Conservation (phyloP, 768 basidiomycete genomes). For the Hortiboletus campestris region DNA sequence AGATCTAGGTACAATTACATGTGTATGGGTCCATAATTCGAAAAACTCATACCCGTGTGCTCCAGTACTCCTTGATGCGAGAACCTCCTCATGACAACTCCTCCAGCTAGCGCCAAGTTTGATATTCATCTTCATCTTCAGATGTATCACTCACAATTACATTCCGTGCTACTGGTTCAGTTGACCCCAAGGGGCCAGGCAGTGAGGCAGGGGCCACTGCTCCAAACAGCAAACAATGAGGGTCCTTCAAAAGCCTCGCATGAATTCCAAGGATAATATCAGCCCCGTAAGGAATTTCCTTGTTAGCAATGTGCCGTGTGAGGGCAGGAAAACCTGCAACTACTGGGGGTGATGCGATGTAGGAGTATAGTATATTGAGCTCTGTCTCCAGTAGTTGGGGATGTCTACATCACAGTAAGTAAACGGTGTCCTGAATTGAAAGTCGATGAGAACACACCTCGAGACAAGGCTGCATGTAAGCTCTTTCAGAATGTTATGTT, state of each 20-base stretch:
- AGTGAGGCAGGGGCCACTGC: neutral
- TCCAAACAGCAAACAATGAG: neutral
- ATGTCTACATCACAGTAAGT: neutral
- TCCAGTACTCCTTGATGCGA: too few relatives aligned
- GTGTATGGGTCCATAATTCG: too few relatives aligned
- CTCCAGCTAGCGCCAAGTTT: too few relatives aligned
- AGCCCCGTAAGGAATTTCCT: conserved; percentile 20
- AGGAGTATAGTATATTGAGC: conserved; percentile 10
- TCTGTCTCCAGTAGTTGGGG: conserved; percentile 16
- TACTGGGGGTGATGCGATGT: conserved; percentile 2
- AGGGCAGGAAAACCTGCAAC: conserved; percentile 11
- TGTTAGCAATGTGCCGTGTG: conserved; percentile 13
- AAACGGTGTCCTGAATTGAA: neutral
- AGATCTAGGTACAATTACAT: too few relatives aligned
- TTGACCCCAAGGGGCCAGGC: too few relatives aligned
- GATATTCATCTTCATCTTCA: neutral
- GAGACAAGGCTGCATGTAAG: conserved; percentile 19
- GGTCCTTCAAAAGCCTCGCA: conserved; percentile 9
- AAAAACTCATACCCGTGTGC: too few relatives aligned
- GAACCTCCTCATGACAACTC: too few relatives aligned
- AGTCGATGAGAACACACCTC: conserved; percentile 1
- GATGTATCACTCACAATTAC: neutral
- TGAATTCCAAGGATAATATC: conserved; percentile 21
- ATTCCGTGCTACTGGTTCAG: too few relatives aligned
- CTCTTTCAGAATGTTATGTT: conserved; percentile 25